Percentiles rank a stretch among this genome's conserved stretches.
These are phyloP conservation scores for Nemophila menziesii DNA, from an alignment of 257 asterid species.

Conservation along the genomic window DNA sequence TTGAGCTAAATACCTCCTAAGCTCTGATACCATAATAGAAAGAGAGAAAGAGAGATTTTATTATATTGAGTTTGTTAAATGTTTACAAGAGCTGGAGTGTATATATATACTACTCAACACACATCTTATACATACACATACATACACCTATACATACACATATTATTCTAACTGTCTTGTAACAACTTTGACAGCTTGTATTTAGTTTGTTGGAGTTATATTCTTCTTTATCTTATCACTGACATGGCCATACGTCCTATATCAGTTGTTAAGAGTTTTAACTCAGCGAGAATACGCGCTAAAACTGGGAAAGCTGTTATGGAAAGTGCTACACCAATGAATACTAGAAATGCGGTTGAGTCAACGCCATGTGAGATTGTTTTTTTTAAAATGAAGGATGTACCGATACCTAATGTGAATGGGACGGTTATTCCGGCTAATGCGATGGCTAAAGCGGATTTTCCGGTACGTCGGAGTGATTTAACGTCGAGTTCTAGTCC, in stretches of 20 bases:
- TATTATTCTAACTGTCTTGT: no score
- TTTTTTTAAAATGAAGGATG: slow-evolving; percentile 16
- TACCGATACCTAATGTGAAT: slow-evolving; percentile 19
- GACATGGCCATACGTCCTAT: slow-evolving; percentile 30
- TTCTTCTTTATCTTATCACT: no score
- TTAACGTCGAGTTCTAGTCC: slow-evolving; percentile 21
- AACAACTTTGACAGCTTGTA: no score
- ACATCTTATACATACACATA: no score
- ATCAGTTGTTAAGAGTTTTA: slow-evolving; percentile 25
- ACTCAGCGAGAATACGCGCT: slow-evolving; percentile 27
- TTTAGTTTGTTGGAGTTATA: no score
- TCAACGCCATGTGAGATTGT: slow-evolving; percentile 15
- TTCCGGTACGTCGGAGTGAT: slow-evolving; percentile 21
- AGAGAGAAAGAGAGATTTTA: no score
- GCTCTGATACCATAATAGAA: no score
- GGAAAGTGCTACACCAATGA: slow-evolving; percentile 27
- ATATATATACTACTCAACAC: no score
- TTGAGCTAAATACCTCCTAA: no score
- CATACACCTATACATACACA: no score
- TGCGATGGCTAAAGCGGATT: slow-evolving; percentile 21
- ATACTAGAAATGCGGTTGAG: slow-evolving; percentile 15
- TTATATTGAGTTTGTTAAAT: no score
- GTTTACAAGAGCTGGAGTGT: no score
- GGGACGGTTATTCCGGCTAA: slow-evolving; percentile 20
- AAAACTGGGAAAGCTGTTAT: slow-evolving; percentile 32